Base-by-base conservation (phyloP, 257 asterid species). In the Nicotiana knightiana region DNA sequence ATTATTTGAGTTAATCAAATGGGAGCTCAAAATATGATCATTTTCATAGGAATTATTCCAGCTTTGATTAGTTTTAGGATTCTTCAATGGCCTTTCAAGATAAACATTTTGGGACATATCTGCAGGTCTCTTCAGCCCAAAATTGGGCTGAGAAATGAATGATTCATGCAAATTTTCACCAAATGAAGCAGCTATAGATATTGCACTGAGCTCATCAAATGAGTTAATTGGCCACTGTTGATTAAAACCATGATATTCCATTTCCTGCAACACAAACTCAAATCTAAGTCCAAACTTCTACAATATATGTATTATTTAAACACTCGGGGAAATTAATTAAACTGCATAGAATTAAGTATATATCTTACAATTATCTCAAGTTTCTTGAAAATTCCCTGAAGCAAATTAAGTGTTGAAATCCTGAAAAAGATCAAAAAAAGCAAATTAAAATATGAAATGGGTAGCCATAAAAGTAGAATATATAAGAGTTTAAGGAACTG, bases 181-280 rank as follows among this genome's bases (percentile, higher is more conserved):
- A 57, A 91, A 89, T 17, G 88, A 62, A n/a, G 87, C 68, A 24
- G 85, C 77, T 80, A 87, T 48, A 21, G 93, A 82, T 53, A 84
- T 59, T 0, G 87, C 82, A 67, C 80, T 85, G 9, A 88, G 86
- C 59, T 92, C 97, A 21, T 94, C 89, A 2, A 88, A 30, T 26
- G 92, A 83, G 83, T 78, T 86, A 67, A 81, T 81, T 4, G 88
- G 89, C 93, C 96, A 94, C 21, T 91, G 93, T 63, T 90, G 91
- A 55, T 84, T 71, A 51, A 87, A 84, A 9, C 90, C 81, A 81
- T 90, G 86, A 83, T 92, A 88, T 54, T 89, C 94, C 87, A 89
- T 85, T 84, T 89, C 97, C 97, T 93, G 80, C 10, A 65, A n/a
- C 59, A 59, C 13, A 26, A 79, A 46, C 1, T 59, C 32, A 21